Percentiles rank a stretch among this genome's conserved stretches.
Evolutionary conservation across 176 grass and related monocot genomes (phyloP).

Genomic region (Oryza glaberrima): DNA sequence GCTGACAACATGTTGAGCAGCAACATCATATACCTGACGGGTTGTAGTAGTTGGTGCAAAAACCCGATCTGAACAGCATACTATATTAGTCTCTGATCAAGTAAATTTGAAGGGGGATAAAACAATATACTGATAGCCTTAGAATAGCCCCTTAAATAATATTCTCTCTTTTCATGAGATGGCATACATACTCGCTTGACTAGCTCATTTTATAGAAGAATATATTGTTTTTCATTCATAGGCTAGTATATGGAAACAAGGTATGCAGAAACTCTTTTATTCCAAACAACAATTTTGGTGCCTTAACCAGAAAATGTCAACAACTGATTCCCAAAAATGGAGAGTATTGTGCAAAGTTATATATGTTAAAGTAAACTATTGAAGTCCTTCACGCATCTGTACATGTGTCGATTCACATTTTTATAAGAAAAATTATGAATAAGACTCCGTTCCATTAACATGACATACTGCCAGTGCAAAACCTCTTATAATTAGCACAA

Average conservation of each 20-base stretch:
- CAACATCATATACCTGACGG: constrained; percentile 99
- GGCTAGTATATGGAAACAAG: not conserved
- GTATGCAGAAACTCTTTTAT: not conserved
- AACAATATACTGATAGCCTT: not conserved
- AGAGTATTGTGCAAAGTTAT: not conserved
- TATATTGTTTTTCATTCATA: constrained; percentile 10
- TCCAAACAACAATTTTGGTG: constrained; percentile 19
- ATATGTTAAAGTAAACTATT: constrained; percentile 11
- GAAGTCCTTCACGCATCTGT: not conserved
- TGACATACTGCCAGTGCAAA: not conserved
- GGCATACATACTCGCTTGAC: not conserved
- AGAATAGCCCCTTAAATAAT: constrained; percentile 5
- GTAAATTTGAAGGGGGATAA: constrained; percentile 22
- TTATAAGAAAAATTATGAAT: not conserved
- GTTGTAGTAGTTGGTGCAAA: constrained; percentile 99
- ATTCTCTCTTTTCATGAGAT: constrained; percentile 2
- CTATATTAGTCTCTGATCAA: constrained; percentile 34
- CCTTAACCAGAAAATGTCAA: constrained; percentile 22
- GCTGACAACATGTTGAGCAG: constrained; percentile 95
- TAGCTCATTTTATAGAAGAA: constrained; percentile 23
- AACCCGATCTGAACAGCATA: constrained; percentile 72
- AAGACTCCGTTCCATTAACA: not conserved
- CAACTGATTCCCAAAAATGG: not conserved
- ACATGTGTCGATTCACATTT: not conserved
- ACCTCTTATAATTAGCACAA: not conserved